Base-by-base conservation (phyloP, 2,329 filamentous ascomycete species). In the Colletotrichum liriopes region DNA sequence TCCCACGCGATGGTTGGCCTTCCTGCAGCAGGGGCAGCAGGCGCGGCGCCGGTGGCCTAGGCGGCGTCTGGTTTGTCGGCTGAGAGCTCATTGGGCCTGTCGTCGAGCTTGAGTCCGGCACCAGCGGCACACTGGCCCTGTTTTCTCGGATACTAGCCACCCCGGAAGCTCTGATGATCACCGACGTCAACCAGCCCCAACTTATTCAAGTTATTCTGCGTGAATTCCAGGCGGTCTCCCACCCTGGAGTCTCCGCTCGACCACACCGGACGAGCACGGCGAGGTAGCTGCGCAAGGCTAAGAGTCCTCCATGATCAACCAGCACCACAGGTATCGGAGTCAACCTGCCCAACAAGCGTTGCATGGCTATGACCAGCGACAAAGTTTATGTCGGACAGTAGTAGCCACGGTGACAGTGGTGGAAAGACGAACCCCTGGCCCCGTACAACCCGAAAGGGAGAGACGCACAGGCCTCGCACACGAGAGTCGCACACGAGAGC, bases 171-270 rank as follows among this genome's bases (percentile, higher is more conserved):
- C 18, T 49, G 67, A 43, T 62, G 71, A 73, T 71, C 61, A 71
- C 23, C 71, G 67, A 73, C 71, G 71, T 73, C 71, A 73, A 51
- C 60, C 43, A 51, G 55, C 67, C 67, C 71, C 35, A 16, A 56
- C 51, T 65, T 55, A 47, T 60, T 37, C 54, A 55, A 47, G 58
- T 55, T 65, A 56, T 55, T 56, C 39, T 47, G 62, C 14, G n/a
- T n/a, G 43, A 32, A 43, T 39, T 52, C 26, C 35, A 35, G 35
- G 23, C 45, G n/a, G 14, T 39, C 37, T 71, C 45, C 55, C 47
- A 37, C 35, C 49, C 16, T 32, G 39, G 35, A 37, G 51, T 20
- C 26, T 11, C 56, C 26, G 43, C 59, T 20, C 55, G 37, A 55
- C 29, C 35, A 26, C 35, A 39, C 29, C 32, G 61, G 16, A 51